Evolutionary conservation across 164 flowering plant genomes (phyloP).

Genomic region (Berberis vulgaris): DNA sequence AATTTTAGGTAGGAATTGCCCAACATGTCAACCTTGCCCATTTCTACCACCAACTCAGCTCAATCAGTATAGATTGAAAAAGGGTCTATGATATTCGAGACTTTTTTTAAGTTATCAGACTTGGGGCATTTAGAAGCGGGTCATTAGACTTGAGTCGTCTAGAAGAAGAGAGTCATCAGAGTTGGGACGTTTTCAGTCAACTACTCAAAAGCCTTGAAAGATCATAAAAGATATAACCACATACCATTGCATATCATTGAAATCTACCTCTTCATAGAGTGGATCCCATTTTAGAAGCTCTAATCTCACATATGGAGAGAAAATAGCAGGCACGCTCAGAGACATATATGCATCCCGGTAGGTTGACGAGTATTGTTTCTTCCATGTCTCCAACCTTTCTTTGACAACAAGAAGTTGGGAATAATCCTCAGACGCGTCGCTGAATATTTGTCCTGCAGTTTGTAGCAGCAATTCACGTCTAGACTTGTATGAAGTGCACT

Average conservation of each 20-base stretch:
- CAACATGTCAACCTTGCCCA: too few relatives aligned
- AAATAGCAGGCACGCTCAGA: constrained; percentile 62
- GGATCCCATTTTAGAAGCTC: constrained; percentile 99
- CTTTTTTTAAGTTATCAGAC: too few relatives aligned
- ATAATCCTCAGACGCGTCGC: constrained; percentile 80
- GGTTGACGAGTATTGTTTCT: constrained; percentile 48
- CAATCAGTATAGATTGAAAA: too few relatives aligned
- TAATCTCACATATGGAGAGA: constrained; percentile 88
- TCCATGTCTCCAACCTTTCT: constrained; percentile 71
- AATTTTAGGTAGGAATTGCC: too few relatives aligned
- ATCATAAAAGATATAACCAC: constrained; percentile 2
- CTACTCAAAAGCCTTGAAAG: neutral
- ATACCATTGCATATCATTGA: constrained; percentile 85
- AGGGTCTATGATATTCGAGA: too few relatives aligned
- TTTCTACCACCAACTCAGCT: too few relatives aligned
- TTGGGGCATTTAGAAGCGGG: too few relatives aligned
- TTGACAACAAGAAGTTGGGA: constrained; percentile 64
- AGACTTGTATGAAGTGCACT: constrained; percentile 58
- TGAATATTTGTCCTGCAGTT: constrained; percentile 65
- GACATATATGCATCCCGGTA: constrained; percentile 93
- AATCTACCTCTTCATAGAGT: constrained; percentile 61
- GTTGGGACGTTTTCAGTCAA: too few relatives aligned
- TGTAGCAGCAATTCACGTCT: constrained; percentile 50
- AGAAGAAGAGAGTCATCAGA: neutral
- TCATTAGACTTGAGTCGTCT: too few relatives aligned